A percentile compares a stretch with the other conserved stretches of the same genome.
Conservation (phyloP, 2,329 filamentous ascomycete genomes). For the Ceratocystis papillata region DNA sequence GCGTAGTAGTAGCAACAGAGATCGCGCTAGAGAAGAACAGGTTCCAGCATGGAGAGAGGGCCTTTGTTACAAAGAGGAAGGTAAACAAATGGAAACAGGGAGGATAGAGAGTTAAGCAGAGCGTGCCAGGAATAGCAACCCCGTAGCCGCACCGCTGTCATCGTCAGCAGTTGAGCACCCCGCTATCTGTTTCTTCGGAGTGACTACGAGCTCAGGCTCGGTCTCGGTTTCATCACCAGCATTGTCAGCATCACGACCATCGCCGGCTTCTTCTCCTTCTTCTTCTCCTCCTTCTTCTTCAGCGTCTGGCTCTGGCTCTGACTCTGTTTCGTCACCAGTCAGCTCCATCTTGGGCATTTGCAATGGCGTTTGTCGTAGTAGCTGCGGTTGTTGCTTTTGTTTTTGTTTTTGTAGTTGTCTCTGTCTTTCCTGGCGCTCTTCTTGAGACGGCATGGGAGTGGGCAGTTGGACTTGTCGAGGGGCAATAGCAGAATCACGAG, state of each 20-base stretch:
- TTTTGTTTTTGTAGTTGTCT: background rate
- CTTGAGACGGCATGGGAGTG: constrained; percentile 15
- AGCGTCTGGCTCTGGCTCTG: constrained; percentile 28
- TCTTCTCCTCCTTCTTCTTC: background rate
- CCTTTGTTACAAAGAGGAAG: background rate
- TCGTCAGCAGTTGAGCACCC: constrained; percentile 30
- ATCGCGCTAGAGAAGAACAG: background rate
- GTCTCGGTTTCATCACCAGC: background rate
- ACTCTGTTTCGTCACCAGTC: constrained; percentile 22
- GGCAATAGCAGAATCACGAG: background rate
- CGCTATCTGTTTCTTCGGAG: constrained; percentile 14
- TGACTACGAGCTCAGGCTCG: background rate
- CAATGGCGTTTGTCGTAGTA: constrained; percentile 1
- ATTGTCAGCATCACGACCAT: background rate
- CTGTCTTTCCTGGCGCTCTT: background rate
- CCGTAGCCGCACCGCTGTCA: constrained; percentile 32
- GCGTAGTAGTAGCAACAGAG: background rate
- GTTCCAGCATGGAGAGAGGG: background rate
- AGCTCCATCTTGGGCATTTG: background rate
- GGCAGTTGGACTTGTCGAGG: constrained; percentile 9
- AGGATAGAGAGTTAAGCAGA: background rate
- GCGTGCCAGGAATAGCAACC: constrained; percentile 30
- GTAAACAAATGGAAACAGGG: background rate
- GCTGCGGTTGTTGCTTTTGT: background rate
- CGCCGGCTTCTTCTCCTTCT: background rate